Percentiles rank a stretch among this genome's conserved stretches.
Conservation (phyloP, 257 asterid genomes). For the Mentha longifolia region DNA sequence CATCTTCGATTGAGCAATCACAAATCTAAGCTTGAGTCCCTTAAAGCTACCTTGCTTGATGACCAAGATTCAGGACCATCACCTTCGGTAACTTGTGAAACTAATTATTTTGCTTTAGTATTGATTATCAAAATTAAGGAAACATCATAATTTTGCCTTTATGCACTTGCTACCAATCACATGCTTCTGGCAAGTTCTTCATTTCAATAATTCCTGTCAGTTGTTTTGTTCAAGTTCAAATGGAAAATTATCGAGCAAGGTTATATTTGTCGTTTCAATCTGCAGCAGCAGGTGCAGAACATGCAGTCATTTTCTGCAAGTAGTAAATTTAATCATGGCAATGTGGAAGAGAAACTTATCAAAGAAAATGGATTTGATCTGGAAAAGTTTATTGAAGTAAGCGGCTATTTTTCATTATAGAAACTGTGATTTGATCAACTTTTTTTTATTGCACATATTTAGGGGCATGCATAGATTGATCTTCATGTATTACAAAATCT, state of each 20-base stretch:
- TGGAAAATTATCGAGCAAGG: neutral
- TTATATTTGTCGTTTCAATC: neutral
- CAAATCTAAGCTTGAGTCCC: conserved; percentile 30
- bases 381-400: conserved; percentile 42
- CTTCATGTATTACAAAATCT: no score
- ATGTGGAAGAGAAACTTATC: neutral
- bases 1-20: conserved; percentile 49
- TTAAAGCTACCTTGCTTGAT: conserved; percentile 28
- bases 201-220: no score
- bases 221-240: no score
- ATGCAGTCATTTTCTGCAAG: neutral
- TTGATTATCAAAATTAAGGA: neutral
- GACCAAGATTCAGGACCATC: conserved; percentile 22
- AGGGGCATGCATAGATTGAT: no score
- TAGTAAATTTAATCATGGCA: neutral
- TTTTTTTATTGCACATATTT: no score
- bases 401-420: neutral
- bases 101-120: neutral
- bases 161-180: neutral
- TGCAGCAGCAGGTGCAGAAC: neutral
- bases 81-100: conserved; percentile 12
- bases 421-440: no score
- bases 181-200: no score
- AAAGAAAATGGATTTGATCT: conserved; percentile 4
- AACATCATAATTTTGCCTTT: neutral